These are phyloP conservation scores for Porpolomopsis calyptriformis DNA, from an alignment of 768 basidiomycete genomes.

Conservation along the genomic window DNA sequence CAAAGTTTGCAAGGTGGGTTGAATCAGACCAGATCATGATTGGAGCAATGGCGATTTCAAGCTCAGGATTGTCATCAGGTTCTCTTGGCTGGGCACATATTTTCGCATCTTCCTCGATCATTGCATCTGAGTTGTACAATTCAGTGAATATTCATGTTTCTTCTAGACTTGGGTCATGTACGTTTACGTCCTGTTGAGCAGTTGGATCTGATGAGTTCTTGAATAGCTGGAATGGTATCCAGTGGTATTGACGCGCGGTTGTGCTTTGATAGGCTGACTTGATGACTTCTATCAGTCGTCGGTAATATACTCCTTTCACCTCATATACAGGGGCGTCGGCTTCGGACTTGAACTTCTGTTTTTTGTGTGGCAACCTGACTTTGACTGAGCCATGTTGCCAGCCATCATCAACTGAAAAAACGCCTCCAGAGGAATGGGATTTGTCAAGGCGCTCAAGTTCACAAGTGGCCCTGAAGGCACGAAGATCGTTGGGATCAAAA, in stretches of 20 bases:
- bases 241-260: conserved; percentile 9
- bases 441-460: conserved; percentile 12
- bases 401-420: conserved; percentile 11
- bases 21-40: conserved; percentile 22
- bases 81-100: conserved; percentile 2
- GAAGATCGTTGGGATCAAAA: conserved; percentile 15
- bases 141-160: conserved; percentile 11
- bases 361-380: conserved; percentile 17
- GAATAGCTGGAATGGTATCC: conserved; percentile 13
- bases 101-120: conserved; percentile 8
- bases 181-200: conserved; percentile 4
- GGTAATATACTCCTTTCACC: conserved; percentile 16
- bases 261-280: conserved; percentile 5
- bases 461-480: conserved; percentile 11
- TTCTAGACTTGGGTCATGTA: conserved; percentile 4
- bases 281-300: conserved; percentile 14
- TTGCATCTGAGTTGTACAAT: conserved; percentile 12
- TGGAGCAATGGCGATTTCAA: conserved; percentile 11
- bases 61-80: conserved; percentile 8
- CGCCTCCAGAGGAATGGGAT: conserved; percentile 4
- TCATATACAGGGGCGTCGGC: conserved; percentile 11
- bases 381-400: conserved; percentile 16
- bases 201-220: conserved; percentile 14
- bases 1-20: conserved; percentile 20
- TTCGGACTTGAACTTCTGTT: conserved; percentile 12